A percentile compares a stretch with the other conserved stretches of the same genome.
Evolutionary conservation across 495 filamentous ascomycete species (phyloP).

Genomic region (Hyaloscypha variabilis): DNA sequence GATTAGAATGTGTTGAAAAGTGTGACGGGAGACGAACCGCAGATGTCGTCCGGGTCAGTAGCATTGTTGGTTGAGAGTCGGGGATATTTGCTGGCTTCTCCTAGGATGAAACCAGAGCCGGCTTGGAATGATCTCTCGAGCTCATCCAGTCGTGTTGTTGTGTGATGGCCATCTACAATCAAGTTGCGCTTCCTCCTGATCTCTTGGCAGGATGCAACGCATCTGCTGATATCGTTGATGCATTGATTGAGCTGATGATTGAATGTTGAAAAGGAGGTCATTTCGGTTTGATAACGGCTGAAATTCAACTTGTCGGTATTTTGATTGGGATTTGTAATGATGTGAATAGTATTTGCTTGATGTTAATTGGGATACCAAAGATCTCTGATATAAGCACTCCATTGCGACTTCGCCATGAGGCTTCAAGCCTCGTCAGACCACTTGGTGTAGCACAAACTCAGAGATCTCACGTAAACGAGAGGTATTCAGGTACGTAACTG

Average conservation of each 20-base stretch:
- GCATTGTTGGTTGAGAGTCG: not conserved
- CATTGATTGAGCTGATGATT: not conserved
- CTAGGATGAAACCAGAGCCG: not conserved
- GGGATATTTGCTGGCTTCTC: not conserved
- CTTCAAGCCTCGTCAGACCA: not conserved
- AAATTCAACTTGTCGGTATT: not conserved
- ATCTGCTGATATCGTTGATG: not conserved
- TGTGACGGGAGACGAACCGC: not conserved
- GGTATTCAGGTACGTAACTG: not conserved
- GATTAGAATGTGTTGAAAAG: not conserved
- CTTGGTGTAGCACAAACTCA: not conserved
- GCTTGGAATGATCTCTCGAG: not conserved
- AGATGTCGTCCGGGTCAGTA: not conserved
- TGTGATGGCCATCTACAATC: not conserved
- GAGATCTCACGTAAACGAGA: not conserved
- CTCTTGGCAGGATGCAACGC: not conserved
- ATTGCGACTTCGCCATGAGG: not conserved
- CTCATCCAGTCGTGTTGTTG: not conserved
- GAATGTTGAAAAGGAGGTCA: not conserved
- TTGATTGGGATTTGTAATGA: not conserved
- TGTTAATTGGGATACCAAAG: conserved; percentile 7
- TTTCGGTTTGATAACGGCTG: no score
- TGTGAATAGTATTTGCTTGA: conserved; percentile 1
- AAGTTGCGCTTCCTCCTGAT: not conserved
- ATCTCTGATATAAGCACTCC: not conserved